Evolutionary conservation across 805 yeast species (phyloP), one percentile per base, ranked within the genome.

Genomic region (Metschnikowia koreensis): DNA sequence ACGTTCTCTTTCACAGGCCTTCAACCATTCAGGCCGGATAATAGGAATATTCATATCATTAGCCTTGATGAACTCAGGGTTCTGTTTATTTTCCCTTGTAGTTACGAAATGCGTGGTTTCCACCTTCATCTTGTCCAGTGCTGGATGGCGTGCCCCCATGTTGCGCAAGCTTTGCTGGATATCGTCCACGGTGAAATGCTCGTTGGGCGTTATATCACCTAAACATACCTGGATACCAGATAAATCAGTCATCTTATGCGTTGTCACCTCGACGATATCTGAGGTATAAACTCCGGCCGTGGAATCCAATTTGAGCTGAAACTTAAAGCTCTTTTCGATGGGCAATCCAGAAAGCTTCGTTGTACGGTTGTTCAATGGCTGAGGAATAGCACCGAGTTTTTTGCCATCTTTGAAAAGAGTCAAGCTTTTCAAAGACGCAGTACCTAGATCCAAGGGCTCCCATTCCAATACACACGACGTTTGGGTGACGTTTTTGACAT

Each of bases 71-170:
- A 81, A 87, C 67, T 89, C 92, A 15, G 84, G 77, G 47, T 74
- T 69, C n/a, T 89, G 90, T 40, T 74, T 73, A 45, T 84, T 83
- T 54, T 74, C 78, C 47, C 77, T 58, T 17, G 81, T 77, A 13
- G 96, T 86, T n/a, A 94, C 76, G 63, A 87, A 94, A 68, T 94
- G 99, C 1, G 99, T 94, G 0, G 99, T 94, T 63, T 93, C 97
- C 50, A 93, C 87, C 58, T 80, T 80, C 48, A 93, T 94, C 50
- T 79, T 76, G 22, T 71, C 71, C 63, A 90, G 96, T 16, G 89
- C 70, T 1, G 92, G 90, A 60, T 81, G 51, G 50, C 66, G 86
- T 17, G 97, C 96, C 15, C 96, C 96, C 63, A 94, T 87, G n/a
- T 79, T 77, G 28, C 66, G 59, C 61, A 90, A 78, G 1, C 89